Conservation (phyloP, 345 rosid genomes). For the Gossypium thurberi region DNA sequence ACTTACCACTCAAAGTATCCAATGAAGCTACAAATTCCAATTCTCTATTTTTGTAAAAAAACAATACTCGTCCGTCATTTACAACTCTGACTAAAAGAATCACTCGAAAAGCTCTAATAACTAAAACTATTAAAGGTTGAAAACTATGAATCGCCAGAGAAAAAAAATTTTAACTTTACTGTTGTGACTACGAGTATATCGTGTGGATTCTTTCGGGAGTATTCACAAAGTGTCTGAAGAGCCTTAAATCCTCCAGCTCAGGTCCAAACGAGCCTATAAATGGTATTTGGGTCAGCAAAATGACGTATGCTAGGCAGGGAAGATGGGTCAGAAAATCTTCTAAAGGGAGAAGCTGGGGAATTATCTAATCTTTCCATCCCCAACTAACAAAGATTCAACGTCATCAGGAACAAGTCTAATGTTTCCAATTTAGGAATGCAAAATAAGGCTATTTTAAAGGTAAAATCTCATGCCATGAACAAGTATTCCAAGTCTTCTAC, state of each 20-base stretch:
- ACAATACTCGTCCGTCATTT: neutral
- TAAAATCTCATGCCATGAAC: slow-evolving; percentile 54
- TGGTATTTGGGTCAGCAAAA: slow-evolving; percentile 21
- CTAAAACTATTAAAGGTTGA: neutral
- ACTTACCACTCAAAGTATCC: neutral
- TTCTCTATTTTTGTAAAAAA: neutral
- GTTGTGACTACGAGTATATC: neutral
- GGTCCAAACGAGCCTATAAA: slow-evolving; percentile 19
- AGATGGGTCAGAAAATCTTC: neutral
- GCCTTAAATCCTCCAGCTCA: neutral
- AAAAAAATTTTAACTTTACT: neutral
- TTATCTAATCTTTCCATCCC: neutral
- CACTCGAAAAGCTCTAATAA: neutral
- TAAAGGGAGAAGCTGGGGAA: neutral
- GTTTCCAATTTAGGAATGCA: neutral
- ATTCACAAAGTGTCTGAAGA: slow-evolving; percentile 3
- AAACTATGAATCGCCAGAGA: neutral
- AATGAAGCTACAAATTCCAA: neutral
- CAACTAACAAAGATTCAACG: neutral
- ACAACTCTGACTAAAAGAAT: neutral
- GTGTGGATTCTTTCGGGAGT: neutral
- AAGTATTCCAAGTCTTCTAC: slow-evolving; percentile 80
- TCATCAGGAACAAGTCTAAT: neutral
- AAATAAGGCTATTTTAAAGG: neutral
- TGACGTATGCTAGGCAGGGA: slow-evolving; percentile 4